These are phyloP conservation scores for Picochlorum sp. DNA, from an alignment of 139 green algal species.

Conservation along the genomic window DNA sequence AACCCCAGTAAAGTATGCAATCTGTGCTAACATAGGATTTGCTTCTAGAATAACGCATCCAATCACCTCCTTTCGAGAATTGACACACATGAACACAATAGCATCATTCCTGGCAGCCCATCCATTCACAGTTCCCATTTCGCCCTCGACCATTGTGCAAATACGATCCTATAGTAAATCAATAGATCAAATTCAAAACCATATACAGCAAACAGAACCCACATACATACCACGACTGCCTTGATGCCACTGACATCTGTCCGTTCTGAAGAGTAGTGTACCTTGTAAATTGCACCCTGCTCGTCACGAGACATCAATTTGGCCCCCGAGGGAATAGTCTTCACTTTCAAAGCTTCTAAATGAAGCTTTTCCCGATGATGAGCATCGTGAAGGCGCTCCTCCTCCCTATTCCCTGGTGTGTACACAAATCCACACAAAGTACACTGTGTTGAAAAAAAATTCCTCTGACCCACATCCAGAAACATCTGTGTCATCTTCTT, in stretches of 20 bases:
- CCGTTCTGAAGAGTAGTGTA: conserved; percentile 1
- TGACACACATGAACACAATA: background rate
- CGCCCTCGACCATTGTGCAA: background rate
- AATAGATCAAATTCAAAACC: background rate
- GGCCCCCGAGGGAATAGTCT: conserved; percentile 14
- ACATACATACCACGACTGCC: conserved; percentile 15
- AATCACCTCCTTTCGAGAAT: background rate
- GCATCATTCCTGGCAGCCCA: background rate
- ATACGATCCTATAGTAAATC: no score
- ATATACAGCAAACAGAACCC: conserved; percentile 14
- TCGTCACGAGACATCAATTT: conserved; percentile 11
- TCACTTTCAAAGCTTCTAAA: conserved; percentile 3
- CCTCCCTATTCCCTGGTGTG: conserved; percentile 21
- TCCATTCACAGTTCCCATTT: background rate
- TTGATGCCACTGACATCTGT: background rate
- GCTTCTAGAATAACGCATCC: background rate
- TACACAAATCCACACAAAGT: conserved; percentile 37
- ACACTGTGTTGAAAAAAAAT: conserved; percentile 35
- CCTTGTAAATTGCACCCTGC: conserved; percentile 1
- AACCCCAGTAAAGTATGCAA: background rate
- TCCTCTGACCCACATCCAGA: conserved; percentile 37
- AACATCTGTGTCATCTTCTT: conserved; percentile 23
- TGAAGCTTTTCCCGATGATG: conserved; percentile 18
- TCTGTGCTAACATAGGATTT: background rate
- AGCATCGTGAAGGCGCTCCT: conserved; percentile 33